Percentiles rank a stretch among this genome's conserved stretches.
These are phyloP conservation scores for Hapsidospora chrysogenum DNA, from an alignment of 495 filamentous ascomycete species.

Conservation along the genomic window DNA sequence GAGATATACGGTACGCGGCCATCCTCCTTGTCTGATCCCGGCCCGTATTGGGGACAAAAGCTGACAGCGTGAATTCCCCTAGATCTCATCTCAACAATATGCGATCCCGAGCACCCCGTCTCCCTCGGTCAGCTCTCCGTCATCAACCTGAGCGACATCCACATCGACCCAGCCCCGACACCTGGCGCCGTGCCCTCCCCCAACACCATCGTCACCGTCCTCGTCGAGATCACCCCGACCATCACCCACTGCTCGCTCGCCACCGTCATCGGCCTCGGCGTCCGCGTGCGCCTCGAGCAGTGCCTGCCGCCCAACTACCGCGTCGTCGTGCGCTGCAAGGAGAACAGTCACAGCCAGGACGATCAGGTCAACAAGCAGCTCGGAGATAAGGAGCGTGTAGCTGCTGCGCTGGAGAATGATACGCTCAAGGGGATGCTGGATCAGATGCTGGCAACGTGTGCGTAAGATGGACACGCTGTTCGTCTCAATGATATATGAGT, in stretches of 20 bases:
- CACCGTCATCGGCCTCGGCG: conserved; percentile 89
- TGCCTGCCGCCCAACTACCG: conserved; percentile 83
- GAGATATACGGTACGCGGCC: conserved; percentile 86
- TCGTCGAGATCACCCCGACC: conserved; percentile 80
- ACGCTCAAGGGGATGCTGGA: conserved; percentile 72
- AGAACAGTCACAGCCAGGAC: conserved; percentile 86
- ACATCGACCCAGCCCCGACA: conserved; percentile 48
- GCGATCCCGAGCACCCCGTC: conserved; percentile 90
- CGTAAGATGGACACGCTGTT: conserved; percentile 6
- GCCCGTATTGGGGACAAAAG: background rate
- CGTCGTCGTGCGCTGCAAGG: conserved; percentile 84
- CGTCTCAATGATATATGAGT: background rate
- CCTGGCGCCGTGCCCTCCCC: conserved; percentile 25
- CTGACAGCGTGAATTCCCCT: conserved; percentile 15
- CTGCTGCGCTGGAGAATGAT: conserved; percentile 86
- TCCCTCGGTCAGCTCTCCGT: conserved; percentile 85
- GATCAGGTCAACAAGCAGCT: conserved; percentile 94
- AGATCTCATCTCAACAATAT: conserved; percentile 90
- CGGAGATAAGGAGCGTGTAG: conserved; percentile 89
- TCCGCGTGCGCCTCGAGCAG: conserved; percentile 80
- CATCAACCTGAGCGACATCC: conserved; percentile 83
- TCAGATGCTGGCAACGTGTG: conserved; percentile 84
- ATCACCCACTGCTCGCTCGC: conserved; percentile 93
- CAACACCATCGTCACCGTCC: conserved; percentile 30
- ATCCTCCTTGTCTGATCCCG: too few relatives aligned